Evolutionary conservation across 495 filamentous ascomycete genomes (phyloP), one percentile per base, ranked within the genome.

Genomic region (Hypomontagnella monticulosa): DNA sequence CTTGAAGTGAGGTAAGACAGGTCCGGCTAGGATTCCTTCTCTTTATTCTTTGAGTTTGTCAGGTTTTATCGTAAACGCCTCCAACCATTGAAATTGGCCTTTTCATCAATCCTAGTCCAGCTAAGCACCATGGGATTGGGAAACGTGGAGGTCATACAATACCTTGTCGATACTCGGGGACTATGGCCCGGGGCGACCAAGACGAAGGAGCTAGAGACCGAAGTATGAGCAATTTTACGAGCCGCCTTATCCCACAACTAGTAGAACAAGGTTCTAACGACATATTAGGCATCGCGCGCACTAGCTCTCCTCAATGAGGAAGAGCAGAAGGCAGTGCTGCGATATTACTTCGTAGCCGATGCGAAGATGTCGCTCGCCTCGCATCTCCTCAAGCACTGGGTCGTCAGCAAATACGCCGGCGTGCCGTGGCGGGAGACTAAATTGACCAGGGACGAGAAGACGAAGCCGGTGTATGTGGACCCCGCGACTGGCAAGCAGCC

Each of bases 311-410:
- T 92, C 38, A 74, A 80, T 16, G 46, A 75, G 1, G 69, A 80
- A 18, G 85, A 89, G 66, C 81, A 79, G 54, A 59, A 75, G 12
- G 72, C 70, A 6, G 82, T 85, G 53, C 78, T 84, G 37, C 74
- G 75, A 36, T 91, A 86, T 79, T 85, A 81, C 77, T 84, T 85
- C 63, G 70, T 86, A 30, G 78, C 77, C 48, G 89, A 92, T 75
- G 88, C 88, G 18, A 86, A 85, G 70, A 87, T 91, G 81, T 78
- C 81, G 36, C 82, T 97, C 10, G 90, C 81, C 34, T 96, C 92
- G 12, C 83, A 87, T 53, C 84, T 97, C 2, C 79, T 96, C 27
- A 97, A 97, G 79, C 91, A 89, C 70, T 79, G 86, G 52, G 89
- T 87, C 67, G 84, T 96, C 60, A 79, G 86, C 67, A 80, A 83